Percentiles rank a stretch among this genome's conserved stretches.
These are phyloP conservation scores for Oryza nivara DNA, from an alignment of 176 grass and related monocot genomes.

Conservation along the genomic window DNA sequence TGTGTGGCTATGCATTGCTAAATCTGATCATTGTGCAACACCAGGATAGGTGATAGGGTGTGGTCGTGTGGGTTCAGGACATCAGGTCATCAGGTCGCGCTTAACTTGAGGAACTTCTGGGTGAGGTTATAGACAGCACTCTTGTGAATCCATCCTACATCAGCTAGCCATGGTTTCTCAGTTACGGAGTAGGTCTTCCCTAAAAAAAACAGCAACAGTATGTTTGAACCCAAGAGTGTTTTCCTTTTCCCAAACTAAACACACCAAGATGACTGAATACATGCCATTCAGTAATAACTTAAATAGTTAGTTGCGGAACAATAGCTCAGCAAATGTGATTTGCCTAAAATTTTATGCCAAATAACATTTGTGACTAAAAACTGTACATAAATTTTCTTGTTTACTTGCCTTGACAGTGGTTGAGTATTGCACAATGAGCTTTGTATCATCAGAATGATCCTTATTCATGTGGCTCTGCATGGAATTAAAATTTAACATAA, in stretches of 20 bases:
- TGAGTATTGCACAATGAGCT: conserved; percentile 83
- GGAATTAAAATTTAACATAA: conserved; percentile 29
- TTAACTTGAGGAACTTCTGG: background rate
- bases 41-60: background rate
- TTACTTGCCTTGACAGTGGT: conserved; percentile 75
- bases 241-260: conserved; percentile 8
- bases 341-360: conserved; percentile 16
- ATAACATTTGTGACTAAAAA: conserved; percentile 28
- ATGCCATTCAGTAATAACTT: conserved; percentile 15
- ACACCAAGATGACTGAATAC: background rate
- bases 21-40: background rate
- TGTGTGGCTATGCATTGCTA: background rate
- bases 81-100: background rate
- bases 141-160: background rate
- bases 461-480: conserved; percentile 92
- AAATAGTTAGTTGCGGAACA: background rate
- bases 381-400: conserved; percentile 5
- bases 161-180: background rate
- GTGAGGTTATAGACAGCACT: background rate
- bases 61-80: background rate
- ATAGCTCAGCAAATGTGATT: background rate
- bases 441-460: conserved; percentile 95
- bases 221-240: conserved; percentile 22
- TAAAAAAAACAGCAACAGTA: conserved; percentile 1
- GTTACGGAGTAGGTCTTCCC: background rate